Conservation (phyloP, 192 early-diverging fungal genomes). For the Rhizoclosmatium sp. region DNA sequence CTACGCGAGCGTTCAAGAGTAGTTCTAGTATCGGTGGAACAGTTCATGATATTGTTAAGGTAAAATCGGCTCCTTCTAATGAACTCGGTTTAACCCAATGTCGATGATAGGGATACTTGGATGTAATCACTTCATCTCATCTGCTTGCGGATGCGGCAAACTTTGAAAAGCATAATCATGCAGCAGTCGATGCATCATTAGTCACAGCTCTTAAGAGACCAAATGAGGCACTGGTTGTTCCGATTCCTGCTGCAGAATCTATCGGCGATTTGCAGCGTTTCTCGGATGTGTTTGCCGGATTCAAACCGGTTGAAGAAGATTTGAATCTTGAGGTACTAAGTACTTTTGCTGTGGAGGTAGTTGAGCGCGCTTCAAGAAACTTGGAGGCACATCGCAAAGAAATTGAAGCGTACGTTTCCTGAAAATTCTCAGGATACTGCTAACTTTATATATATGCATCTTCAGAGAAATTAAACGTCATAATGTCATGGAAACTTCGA, state of each 20-base stretch:
- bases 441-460: too few relatives aligned
- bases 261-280: slow-evolving; percentile 39
- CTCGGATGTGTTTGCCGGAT: slow-evolving; percentile 39
- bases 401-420: slow-evolving; percentile 2
- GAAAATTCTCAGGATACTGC: not conserved
- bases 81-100: slow-evolving; percentile 17
- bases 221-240: slow-evolving; percentile 46
- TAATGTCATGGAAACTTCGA: not conserved
- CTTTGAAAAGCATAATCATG: slow-evolving; percentile 49
- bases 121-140: slow-evolving; percentile 44
- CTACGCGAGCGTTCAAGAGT: slow-evolving; percentile 37
- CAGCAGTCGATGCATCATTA: slow-evolving; percentile 46
- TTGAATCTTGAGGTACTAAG: not conserved
- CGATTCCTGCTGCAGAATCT: slow-evolving; percentile 26
- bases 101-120: slow-evolving; percentile 34
- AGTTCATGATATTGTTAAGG: slow-evolving; percentile 40
- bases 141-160: slow-evolving; percentile 53
- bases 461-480: slow-evolving; percentile 1
- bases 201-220: slow-evolving; percentile 47
- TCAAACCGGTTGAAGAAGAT: not conserved
- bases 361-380: not conserved
- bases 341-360: slow-evolving; percentile 12
- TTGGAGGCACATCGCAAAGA: not conserved
- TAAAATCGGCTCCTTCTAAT: slow-evolving; percentile 19
- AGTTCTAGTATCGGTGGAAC: slow-evolving; percentile 45